Percentiles rank a stretch among this genome's conserved stretches.
Evolutionary conservation across 139 green algal species (phyloP).

Genomic region (Astrephomene gubernaculifera): DNA sequence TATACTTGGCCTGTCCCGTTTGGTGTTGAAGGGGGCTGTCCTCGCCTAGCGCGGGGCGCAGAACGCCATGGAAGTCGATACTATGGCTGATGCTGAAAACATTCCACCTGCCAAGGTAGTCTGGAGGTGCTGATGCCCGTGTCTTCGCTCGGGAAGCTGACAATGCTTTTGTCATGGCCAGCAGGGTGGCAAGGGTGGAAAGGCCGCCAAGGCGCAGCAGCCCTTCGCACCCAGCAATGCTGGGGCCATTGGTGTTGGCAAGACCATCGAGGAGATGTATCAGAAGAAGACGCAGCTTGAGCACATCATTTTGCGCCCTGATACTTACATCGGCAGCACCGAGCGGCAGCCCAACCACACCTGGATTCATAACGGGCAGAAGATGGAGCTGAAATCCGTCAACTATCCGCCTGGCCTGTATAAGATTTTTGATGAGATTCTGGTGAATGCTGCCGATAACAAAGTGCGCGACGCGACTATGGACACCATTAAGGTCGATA

Average conservation of each 20-base stretch:
- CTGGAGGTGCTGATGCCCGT: no score
- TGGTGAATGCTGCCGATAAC: slow-evolving; percentile 99
- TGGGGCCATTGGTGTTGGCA: slow-evolving; percentile 44
- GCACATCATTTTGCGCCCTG: slow-evolving; percentile 97
- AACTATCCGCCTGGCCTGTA: slow-evolving; percentile 95
- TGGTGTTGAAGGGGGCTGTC: no score
- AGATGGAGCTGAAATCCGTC: slow-evolving; percentile 66
- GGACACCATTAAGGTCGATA: slow-evolving; percentile 89
- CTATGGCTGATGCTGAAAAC: slow-evolving; percentile 21
- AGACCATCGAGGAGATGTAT: slow-evolving; percentile 96
- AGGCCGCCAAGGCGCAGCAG: slow-evolving; percentile 23
- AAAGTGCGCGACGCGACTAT: slow-evolving; percentile 96
- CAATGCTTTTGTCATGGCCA: no score
- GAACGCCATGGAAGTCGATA: slow-evolving; percentile 26
- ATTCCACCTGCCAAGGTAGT: background rate
- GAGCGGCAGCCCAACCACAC: slow-evolving; percentile 89
- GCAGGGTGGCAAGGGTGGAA: slow-evolving; percentile 40
- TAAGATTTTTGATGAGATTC: slow-evolving; percentile 99
- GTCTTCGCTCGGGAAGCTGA: no score
- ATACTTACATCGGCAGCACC: slow-evolving; percentile 97
- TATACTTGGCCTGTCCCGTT: no score
- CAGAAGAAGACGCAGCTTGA: slow-evolving; percentile 99
- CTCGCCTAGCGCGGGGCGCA: no score
- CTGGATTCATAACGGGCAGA: slow-evolving; percentile 93
- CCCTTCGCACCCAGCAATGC: slow-evolving; percentile 41